Percentiles rank a stretch among this genome's conserved stretches.
Evolutionary conservation across 169 alveolate species (phyloP).

Genomic region (Plasmodium reichenowi): DNA sequence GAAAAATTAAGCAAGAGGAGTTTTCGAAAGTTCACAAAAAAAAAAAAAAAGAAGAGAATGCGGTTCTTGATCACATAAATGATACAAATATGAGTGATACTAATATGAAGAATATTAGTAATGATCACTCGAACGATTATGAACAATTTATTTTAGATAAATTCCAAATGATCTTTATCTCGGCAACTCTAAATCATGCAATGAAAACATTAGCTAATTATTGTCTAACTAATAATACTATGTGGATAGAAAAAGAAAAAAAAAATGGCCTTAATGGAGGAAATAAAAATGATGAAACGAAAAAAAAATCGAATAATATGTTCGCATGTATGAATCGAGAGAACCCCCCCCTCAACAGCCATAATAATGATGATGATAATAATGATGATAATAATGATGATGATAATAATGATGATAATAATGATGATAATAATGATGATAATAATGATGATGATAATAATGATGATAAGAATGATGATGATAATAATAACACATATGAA

Average conservation of each 20-base stretch:
- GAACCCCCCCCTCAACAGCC: too few relatives aligned
- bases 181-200: conserved; percentile 89
- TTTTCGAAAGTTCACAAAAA: background rate
- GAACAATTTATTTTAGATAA: conserved; percentile 10
- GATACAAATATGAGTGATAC: too few relatives aligned
- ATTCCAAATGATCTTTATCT: conserved; percentile 85
- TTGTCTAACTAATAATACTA: conserved; percentile 81
- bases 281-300: background rate
- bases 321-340: too few relatives aligned
- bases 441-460: too few relatives aligned
- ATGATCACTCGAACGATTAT: background rate
- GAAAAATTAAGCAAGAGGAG: conserved; percentile 11
- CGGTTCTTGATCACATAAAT: too few relatives aligned
- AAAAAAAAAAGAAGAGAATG: background rate
- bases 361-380: background rate
- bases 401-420: background rate
- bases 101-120: too few relatives aligned
- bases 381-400: background rate
- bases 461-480: background rate
- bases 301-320: background rate
- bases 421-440: too few relatives aligned
- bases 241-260: conserved; percentile 36
- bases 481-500: conserved; percentile 13
- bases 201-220: conserved; percentile 85
- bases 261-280: background rate